Percentiles rank a stretch among this genome's conserved stretches.
Conservation (phyloP, 768 basidiomycete genomes). For the Boletus patriciae region DNA sequence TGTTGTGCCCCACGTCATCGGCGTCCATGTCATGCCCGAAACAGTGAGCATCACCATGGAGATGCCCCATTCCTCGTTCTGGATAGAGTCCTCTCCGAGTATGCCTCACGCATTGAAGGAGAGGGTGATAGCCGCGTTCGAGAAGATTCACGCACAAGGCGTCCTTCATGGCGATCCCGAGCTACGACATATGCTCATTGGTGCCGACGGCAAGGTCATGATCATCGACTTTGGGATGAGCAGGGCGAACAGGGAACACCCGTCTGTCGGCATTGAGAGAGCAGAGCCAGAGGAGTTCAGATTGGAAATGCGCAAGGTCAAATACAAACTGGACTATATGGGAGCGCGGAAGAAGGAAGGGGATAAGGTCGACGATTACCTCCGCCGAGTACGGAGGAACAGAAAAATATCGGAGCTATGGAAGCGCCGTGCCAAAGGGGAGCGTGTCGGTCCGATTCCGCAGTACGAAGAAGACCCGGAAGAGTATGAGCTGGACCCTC, state of each 20-base stretch:
- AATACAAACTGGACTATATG: constrained; percentile 50
- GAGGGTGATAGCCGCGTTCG: constrained; percentile 49
- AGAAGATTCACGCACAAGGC: constrained; percentile 47
- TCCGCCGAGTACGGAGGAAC: constrained; percentile 33
- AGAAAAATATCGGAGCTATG: constrained; percentile 24
- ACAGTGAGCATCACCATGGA: constrained; percentile 48
- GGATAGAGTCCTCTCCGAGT: constrained; percentile 57
- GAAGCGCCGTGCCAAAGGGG: constrained; percentile 30
- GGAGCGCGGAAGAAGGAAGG: constrained; percentile 38
- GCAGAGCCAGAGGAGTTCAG: constrained; percentile 44
- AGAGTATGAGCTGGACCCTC: constrained; percentile 34
- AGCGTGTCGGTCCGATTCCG: constrained; percentile 31
- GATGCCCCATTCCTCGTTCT: constrained; percentile 56
- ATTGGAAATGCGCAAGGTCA: constrained; percentile 56
- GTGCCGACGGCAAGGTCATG: constrained; percentile 51
- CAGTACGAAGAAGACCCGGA: constrained; percentile 31
- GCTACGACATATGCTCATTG: constrained; percentile 54
- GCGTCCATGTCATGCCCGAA: constrained; percentile 42
- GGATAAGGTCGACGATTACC: constrained; percentile 32
- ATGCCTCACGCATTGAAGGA: constrained; percentile 59
- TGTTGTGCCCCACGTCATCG: constrained; percentile 54
- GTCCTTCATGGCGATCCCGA: constrained; percentile 50
- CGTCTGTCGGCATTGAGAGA: constrained; percentile 35
- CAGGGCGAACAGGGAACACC: constrained; percentile 29
- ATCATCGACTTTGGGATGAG: constrained; percentile 56